Evolutionary conservation across 176 grass and related monocot species (phyloP).

Genomic region (Oryza punctata): DNA sequence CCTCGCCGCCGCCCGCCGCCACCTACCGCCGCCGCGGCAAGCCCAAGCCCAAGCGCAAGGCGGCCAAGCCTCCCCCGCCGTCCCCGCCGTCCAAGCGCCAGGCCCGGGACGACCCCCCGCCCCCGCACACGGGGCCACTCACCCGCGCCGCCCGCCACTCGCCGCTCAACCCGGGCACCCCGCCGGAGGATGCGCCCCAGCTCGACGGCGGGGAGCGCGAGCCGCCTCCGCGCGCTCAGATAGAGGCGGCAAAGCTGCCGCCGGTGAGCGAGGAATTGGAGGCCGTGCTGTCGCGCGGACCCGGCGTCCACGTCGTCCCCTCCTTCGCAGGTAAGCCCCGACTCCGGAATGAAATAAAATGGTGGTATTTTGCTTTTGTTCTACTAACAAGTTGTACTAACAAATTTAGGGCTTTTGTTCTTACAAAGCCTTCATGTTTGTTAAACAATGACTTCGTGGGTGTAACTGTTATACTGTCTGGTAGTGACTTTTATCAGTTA

Average conservation of each 20-base stretch:
- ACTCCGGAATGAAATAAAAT: not conserved
- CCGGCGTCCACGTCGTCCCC: slow-evolving; percentile 65
- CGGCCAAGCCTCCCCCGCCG: not conserved
- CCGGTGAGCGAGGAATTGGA: slow-evolving; percentile 37
- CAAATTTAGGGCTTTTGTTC: not conserved
- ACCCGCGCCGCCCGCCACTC: slow-evolving; percentile 52
- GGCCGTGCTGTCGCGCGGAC: slow-evolving; percentile 56
- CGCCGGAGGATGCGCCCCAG: not conserved
- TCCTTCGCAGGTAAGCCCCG: slow-evolving; percentile 58
- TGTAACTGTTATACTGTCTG: not conserved
- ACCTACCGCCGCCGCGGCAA: slow-evolving; percentile 23
- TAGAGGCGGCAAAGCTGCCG: not conserved
- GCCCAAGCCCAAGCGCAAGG: slow-evolving; percentile 62
- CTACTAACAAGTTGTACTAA: not conserved
- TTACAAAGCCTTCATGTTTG: not conserved
- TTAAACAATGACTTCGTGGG: not conserved
- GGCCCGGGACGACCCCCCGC: slow-evolving; percentile 49
- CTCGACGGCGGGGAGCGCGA: not conserved
- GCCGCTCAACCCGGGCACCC: slow-evolving; percentile 47
- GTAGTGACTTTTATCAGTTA: not conserved
- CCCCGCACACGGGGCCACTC: slow-evolving; percentile 34
- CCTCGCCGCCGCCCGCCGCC: not conserved
- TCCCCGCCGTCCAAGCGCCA: slow-evolving; percentile 53
- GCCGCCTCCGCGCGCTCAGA: not conserved
- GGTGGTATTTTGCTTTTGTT: not conserved